Conservation (phyloP, 371 early-diverging fungal genomes). For the Apophysomyces elegans region DNA sequence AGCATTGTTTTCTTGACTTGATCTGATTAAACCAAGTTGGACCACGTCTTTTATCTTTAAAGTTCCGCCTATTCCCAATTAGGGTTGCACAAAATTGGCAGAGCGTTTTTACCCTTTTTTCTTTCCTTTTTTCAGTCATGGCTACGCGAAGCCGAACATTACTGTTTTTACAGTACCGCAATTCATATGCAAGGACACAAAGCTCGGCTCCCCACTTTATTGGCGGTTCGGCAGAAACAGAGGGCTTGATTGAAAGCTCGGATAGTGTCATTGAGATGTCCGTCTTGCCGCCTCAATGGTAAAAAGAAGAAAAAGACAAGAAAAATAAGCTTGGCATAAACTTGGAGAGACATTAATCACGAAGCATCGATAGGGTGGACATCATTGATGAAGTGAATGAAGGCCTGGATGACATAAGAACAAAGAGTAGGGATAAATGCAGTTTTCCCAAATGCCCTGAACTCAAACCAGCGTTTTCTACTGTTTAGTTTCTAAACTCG, state of each 20-base stretch:
- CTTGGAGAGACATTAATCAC: neutral
- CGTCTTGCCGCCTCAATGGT: constrained; percentile 87
- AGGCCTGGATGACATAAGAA: constrained; percentile 56
- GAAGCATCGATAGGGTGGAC: constrained; percentile 69
- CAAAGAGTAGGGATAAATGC: constrained; percentile 59
- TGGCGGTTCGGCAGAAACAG: constrained; percentile 56
- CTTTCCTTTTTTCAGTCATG: constrained; percentile 44
- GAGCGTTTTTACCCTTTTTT: constrained; percentile 4
- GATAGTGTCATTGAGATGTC: constrained; percentile 74
- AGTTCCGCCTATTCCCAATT: neutral
- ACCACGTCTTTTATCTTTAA: neutral
- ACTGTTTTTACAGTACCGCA: constrained; percentile 91
- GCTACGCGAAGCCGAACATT: constrained; percentile 90
- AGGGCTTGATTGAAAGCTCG: constrained; percentile 70
- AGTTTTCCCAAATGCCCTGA: neutral
- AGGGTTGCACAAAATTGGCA: neutral
- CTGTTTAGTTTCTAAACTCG: constrained; percentile 76
- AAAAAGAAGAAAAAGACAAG: neutral
- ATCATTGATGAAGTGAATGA: constrained; percentile 84
- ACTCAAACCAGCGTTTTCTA: neutral
- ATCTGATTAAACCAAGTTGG: no score
- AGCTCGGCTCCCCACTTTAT: constrained; percentile 43
- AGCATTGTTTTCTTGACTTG: neutral
- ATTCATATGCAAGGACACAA: constrained; percentile 80
- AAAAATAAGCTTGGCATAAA: neutral